Conservation (phyloP, 305 asterid genomes). For the Rubia occidens region DNA sequence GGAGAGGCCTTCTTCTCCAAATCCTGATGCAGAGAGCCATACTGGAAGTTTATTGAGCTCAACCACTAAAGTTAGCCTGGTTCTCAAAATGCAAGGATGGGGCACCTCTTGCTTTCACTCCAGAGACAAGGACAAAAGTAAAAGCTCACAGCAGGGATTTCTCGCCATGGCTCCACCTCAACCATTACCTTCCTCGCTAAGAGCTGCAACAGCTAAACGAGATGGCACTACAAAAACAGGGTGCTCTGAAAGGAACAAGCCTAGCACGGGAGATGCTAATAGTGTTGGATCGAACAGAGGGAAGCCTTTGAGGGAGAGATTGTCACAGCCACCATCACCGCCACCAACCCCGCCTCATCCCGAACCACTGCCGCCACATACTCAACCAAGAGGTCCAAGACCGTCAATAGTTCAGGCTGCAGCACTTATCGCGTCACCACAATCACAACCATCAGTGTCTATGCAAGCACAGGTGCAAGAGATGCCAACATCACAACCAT, state of each 20-base stretch:
- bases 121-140: constrained; percentile 20
- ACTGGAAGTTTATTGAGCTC: constrained; percentile 36
- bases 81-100: constrained; percentile 28
- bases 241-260: constrained; percentile 13
- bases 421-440: constrained; percentile 10
- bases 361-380: constrained; percentile 15
- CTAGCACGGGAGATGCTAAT: constrained; percentile 17
- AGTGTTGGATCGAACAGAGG: constrained; percentile 18
- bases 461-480: neutral
- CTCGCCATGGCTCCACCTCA: constrained; percentile 13
- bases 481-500: constrained; percentile 10
- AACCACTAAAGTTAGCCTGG: constrained; percentile 39
- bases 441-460: neutral
- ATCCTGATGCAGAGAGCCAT: constrained; percentile 46
- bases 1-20: constrained; percentile 26
- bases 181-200: constrained; percentile 17
- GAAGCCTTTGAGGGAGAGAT: constrained; percentile 95
- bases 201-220: constrained; percentile 13
- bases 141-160: constrained; percentile 18
- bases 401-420: constrained; percentile 9
- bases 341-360: constrained; percentile 17
- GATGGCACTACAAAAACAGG: constrained; percentile 20
- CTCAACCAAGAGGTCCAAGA: constrained; percentile 8
- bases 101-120: constrained; percentile 24
- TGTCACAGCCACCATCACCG: constrained; percentile 28